Evolutionary conservation across 305 asterid species (phyloP).

Genomic region (Fraxinus greggii): DNA sequence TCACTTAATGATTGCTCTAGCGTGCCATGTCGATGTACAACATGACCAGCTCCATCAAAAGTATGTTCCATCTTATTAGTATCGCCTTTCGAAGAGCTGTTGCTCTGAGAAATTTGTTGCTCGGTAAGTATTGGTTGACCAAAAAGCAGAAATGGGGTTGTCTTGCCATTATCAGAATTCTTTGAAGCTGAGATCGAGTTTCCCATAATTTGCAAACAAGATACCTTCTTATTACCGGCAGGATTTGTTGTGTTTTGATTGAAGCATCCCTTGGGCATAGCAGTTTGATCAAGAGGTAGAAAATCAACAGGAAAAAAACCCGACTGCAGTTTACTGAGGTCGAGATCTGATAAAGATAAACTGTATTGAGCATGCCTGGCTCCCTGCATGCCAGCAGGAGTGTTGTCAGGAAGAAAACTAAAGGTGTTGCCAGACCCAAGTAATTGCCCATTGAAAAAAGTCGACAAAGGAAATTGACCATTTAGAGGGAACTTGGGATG

Average conservation of each 20-base stretch:
- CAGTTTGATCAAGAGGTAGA: slow-evolving; percentile 34
- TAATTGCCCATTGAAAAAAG: slow-evolving; percentile 36
- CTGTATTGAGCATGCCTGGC: slow-evolving; percentile 95
- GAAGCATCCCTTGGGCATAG: slow-evolving; percentile 22
- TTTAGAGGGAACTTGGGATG: slow-evolving; percentile 43
- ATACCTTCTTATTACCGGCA: slow-evolving; percentile 38
- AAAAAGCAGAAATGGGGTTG: slow-evolving; percentile 59
- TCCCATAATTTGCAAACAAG: slow-evolving; percentile 58
- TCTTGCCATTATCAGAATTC: slow-evolving; percentile 37
- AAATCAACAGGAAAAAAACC: slow-evolving; percentile 45
- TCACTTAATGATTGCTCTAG: slow-evolving; percentile 42
- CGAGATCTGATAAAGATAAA: slow-evolving; percentile 54
- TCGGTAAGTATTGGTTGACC: slow-evolving; percentile 69
- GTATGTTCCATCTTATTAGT: slow-evolving; percentile 42
- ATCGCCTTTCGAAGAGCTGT: slow-evolving; percentile 51
- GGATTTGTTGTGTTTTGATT: slow-evolving; percentile 30
- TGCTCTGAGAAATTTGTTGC: slow-evolving; percentile 51
- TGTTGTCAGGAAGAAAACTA: slow-evolving; percentile 55
- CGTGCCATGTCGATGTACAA: slow-evolving; percentile 35
- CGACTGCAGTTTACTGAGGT: slow-evolving; percentile 43
- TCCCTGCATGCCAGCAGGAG: slow-evolving; percentile 99
- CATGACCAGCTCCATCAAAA: slow-evolving; percentile 52
- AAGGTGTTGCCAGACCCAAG: slow-evolving; percentile 50
- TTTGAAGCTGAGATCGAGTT: slow-evolving; percentile 36
- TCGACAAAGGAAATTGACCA: slow-evolving; percentile 38